Conservation (phyloP, 495 filamentous ascomycete genomes). For the Penicillium cinerascens region DNA sequence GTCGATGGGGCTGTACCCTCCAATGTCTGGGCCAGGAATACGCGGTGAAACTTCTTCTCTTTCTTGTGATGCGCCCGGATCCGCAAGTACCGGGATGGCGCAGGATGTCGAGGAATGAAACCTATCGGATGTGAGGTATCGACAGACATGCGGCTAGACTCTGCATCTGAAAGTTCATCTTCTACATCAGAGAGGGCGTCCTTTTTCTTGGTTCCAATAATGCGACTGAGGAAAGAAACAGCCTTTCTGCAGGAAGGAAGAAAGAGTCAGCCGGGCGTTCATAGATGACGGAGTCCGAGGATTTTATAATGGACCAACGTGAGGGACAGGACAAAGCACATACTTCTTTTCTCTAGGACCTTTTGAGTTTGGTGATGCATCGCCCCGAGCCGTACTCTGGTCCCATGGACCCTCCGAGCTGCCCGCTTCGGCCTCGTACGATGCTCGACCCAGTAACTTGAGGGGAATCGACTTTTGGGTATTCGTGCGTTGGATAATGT, state of each 20-base stretch:
- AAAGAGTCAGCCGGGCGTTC: not conserved
- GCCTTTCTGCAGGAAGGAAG: slow-evolving; percentile 59
- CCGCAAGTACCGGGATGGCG: slow-evolving; percentile 88
- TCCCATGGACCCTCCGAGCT: slow-evolving; percentile 44
- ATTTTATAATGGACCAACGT: slow-evolving; percentile 1
- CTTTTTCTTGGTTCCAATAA: slow-evolving; percentile 76
- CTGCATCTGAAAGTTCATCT: slow-evolving; percentile 70
- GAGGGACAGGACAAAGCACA: slow-evolving; percentile 22
- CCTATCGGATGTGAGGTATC: slow-evolving; percentile 81
- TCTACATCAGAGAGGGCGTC: slow-evolving; percentile 46
- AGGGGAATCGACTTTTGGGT: slow-evolving; percentile 66
- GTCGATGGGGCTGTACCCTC: slow-evolving; percentile 24
- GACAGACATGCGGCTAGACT: slow-evolving; percentile 68
- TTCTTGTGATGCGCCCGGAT: slow-evolving; percentile 79
- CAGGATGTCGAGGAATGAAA: slow-evolving; percentile 82
- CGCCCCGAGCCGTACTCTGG: slow-evolving; percentile 33
- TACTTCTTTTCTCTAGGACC: slow-evolving; percentile 65
- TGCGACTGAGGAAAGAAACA: slow-evolving; percentile 85
- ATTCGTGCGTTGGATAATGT: slow-evolving; percentile 82
- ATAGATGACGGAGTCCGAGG: not conserved
- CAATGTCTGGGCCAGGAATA: slow-evolving; percentile 91
- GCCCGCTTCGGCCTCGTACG: slow-evolving; percentile 51
- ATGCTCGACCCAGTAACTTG: slow-evolving; percentile 58
- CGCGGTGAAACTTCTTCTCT: slow-evolving; percentile 72
- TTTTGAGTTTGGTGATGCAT: slow-evolving; percentile 46